Evolutionary conservation across 495 filamentous ascomycete genomes (phyloP).

Genomic region (Penicillium malachiteum): DNA sequence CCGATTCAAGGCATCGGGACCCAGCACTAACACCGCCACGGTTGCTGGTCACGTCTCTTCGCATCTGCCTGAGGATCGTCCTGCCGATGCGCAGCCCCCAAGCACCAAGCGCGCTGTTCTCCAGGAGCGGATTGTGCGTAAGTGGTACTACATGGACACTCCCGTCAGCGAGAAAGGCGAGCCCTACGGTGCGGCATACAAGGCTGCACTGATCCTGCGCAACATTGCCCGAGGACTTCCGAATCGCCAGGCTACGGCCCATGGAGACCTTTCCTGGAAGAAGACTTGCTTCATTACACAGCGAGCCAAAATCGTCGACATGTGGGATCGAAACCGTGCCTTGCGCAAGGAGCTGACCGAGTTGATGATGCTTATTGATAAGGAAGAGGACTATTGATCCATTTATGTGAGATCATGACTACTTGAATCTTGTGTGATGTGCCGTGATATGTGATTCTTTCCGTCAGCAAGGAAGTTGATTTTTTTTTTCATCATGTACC

Average conservation of each 20-base stretch:
- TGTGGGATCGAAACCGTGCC: conserved; percentile 45
- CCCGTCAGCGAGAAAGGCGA: conserved; percentile 77
- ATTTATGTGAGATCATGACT: too few species aligned
- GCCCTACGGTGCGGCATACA: conserved; percentile 80
- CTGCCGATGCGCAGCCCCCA: conserved; percentile 43
- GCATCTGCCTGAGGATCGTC: conserved; percentile 54
- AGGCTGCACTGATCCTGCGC: conserved; percentile 78
- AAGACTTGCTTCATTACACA: conserved; percentile 43
- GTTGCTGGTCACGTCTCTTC: conserved; percentile 48
- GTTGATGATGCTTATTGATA: conserved; percentile 46
- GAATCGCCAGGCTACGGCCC: conserved; percentile 31
- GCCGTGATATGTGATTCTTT: too few species aligned
- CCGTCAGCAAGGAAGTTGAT: too few species aligned
- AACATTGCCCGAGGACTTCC: conserved; percentile 81
- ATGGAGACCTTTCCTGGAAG: conserved; percentile 40
- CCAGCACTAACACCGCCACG: conserved; percentile 43
- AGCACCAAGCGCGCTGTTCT: conserved; percentile 40
- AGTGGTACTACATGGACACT: conserved; percentile 59
- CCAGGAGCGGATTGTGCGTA: conserved; percentile 45
- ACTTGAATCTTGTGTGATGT: too few species aligned
- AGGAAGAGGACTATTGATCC: conserved; percentile 39
- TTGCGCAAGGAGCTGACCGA: conserved; percentile 46
- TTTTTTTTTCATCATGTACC: conserved; percentile 14
- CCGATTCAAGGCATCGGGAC: conserved; percentile 37
- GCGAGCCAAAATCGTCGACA: conserved; percentile 42